These are phyloP conservation scores for Trichoderma simmonsii DNA, from an alignment of 2,329 filamentous ascomycete genomes.

Conservation along the genomic window DNA sequence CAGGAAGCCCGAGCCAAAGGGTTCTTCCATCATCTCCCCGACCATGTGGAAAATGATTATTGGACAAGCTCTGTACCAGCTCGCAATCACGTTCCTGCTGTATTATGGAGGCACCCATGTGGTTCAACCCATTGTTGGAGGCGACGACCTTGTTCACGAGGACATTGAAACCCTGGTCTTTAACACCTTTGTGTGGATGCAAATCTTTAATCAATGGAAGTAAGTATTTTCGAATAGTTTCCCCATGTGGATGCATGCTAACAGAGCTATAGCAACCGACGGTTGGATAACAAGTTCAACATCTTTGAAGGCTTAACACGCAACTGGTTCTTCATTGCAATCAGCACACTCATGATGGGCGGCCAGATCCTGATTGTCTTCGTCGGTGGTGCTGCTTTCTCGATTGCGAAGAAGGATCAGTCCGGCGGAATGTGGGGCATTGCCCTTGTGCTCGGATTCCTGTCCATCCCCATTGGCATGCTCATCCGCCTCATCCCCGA, in stretches of 20 bases:
- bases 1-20: slow-evolving; percentile 63
- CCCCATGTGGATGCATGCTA: slow-evolving; percentile 16
- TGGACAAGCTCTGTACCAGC: slow-evolving; percentile 85
- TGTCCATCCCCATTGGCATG: slow-evolving; percentile 83
- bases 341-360: slow-evolving; percentile 82
- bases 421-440: slow-evolving; percentile 80
- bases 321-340: slow-evolving; percentile 86
- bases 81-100: slow-evolving; percentile 73
- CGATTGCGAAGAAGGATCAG: slow-evolving; percentile 59
- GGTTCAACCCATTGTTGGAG: slow-evolving; percentile 42
- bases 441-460: slow-evolving; percentile 74
- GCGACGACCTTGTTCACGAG: slow-evolving; percentile 31
- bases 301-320: slow-evolving; percentile 83
- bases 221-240: slow-evolving; percentile 44
- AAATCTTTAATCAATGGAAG: slow-evolving; percentile 98
- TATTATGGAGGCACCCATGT: slow-evolving; percentile 65
- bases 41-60: slow-evolving; percentile 99
- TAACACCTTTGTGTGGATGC: slow-evolving; percentile 99
- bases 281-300: slow-evolving; percentile 91
- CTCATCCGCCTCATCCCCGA: slow-evolving; percentile 83
- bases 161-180: slow-evolving; percentile 82
- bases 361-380: slow-evolving; percentile 89
- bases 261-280: slow-evolving; percentile 63
- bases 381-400: slow-evolving; percentile 78
- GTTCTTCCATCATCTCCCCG: slow-evolving; percentile 66